Percentiles rank a stretch among this genome's conserved stretches.
These are phyloP conservation scores for Gossypium turneri DNA, from an alignment of 345 rosid genomes.

Conservation along the genomic window DNA sequence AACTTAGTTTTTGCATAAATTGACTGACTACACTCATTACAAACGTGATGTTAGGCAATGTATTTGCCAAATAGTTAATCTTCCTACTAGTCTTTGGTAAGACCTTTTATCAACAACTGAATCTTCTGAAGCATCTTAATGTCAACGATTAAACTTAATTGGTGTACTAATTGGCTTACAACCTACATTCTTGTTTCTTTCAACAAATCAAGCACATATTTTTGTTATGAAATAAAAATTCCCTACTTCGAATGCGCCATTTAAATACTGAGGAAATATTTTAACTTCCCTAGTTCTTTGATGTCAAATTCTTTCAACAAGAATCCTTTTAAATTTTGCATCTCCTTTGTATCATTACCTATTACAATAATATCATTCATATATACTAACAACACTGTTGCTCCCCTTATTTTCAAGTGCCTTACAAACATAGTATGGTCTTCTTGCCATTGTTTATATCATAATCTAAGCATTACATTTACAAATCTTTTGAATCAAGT, in stretches of 20 bases:
- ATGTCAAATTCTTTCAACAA: neutral
- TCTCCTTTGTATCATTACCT: neutral
- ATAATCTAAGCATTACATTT: neutral
- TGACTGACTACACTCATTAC: neutral
- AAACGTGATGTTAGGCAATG: neutral
- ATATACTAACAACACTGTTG: neutral
- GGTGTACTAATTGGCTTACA: neutral
- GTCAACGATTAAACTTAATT: neutral
- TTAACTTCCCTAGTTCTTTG: neutral
- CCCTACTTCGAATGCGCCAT: neutral
- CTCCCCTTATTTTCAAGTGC: neutral
- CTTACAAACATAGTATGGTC: neutral
- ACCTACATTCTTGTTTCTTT: neutral
- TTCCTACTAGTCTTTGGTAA: neutral
- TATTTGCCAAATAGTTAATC: neutral
- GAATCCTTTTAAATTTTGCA: neutral
- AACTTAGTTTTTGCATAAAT: neutral
- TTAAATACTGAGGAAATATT: neutral
- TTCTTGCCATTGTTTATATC: no score
- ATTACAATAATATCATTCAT: neutral
- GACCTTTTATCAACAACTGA: neutral
- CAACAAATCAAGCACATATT: neutral
- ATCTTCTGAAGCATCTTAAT: neutral
- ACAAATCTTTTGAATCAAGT: neutral
- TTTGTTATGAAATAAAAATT: neutral